Percentiles rank a stretch among this genome's conserved stretches.
These are phyloP conservation scores for Pseudomicrostroma phylloplanum DNA, from an alignment of 1,284 basidiomycete genomes.

Conservation along the genomic window DNA sequence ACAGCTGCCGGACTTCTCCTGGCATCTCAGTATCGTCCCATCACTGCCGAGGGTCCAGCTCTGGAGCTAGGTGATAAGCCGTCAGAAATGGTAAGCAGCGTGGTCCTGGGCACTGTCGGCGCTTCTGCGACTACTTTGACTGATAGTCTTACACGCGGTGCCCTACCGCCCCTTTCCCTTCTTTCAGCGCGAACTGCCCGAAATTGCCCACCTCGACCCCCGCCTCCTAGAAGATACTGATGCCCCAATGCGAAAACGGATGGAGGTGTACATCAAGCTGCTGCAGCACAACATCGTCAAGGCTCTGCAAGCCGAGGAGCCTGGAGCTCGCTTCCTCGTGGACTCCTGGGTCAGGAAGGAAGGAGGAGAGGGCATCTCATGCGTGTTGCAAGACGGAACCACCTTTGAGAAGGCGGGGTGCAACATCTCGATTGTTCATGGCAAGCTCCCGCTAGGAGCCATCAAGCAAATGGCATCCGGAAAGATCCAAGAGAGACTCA, in stretches of 20 bases:
- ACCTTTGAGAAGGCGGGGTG: conserved; percentile 94
- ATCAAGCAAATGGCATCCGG: conserved; percentile 76
- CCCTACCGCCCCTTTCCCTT: background rate
- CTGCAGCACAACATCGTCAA: conserved; percentile 78
- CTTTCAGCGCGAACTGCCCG: conserved; percentile 20
- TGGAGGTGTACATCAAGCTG: conserved; percentile 70
- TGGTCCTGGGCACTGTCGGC: too few species aligned
- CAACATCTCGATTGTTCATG: conserved; percentile 88
- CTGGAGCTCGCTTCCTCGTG: conserved; percentile 63
- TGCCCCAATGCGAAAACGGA: conserved; percentile 59
- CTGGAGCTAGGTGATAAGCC: too few species aligned
- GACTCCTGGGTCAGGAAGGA: conserved; percentile 79
- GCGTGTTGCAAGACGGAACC: conserved; percentile 68
- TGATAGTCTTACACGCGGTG: background rate
- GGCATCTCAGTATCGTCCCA: too few species aligned
- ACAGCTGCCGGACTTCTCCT: too few species aligned
- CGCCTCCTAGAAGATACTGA: conserved; percentile 27
- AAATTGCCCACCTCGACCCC: conserved; percentile 38
- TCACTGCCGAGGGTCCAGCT: too few species aligned
- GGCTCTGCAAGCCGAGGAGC: conserved; percentile 72
- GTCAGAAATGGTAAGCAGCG: too few species aligned
- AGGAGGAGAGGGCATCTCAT: conserved; percentile 81
- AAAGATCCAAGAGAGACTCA: background rate
- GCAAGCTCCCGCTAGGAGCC: conserved; percentile 75
- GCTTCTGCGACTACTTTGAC: too few species aligned